A percentile compares a stretch with the other conserved stretches of the same genome.
Evolutionary conservation across 2,329 filamentous ascomycete species (phyloP).

Genomic region (Domatiomyces globalis): DNA sequence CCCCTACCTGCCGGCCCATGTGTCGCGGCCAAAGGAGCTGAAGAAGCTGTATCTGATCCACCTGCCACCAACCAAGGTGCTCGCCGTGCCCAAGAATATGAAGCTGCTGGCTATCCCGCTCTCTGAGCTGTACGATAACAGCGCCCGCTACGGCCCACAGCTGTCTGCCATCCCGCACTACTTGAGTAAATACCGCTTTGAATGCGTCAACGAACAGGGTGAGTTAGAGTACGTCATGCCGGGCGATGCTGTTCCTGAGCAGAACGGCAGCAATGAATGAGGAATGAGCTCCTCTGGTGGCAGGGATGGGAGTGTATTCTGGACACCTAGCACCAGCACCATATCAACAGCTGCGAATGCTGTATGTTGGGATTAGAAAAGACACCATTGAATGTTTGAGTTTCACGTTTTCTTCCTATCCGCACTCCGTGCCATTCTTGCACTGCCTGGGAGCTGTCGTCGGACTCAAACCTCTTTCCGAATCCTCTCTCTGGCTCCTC

Average conservation of each 20-base stretch:
- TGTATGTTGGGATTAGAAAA: not conserved
- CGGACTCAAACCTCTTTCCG: not conserved
- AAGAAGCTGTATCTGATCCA: constrained; percentile 99
- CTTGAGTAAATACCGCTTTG: constrained; percentile 89
- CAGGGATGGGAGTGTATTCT: constrained; percentile 5
- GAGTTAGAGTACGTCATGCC: constrained; percentile 76
- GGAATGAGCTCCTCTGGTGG: not conserved
- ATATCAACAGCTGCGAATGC: not conserved
- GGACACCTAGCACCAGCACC: not conserved
- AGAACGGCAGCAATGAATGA: not conserved
- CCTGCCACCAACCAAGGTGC: constrained; percentile 78
- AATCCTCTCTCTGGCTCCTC: not conserved
- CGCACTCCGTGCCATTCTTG: not conserved
- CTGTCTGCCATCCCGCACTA: constrained; percentile 92
- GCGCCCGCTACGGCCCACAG: constrained; percentile 83
- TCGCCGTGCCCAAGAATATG: constrained; percentile 99
- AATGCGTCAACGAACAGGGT: constrained; percentile 88
- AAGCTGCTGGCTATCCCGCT: constrained; percentile 92
- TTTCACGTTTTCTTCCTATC: not conserved
- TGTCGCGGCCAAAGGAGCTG: constrained; percentile 93
- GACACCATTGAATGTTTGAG: not conserved
- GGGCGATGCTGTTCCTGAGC: constrained; percentile 29
- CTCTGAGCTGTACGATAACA: constrained; percentile 98
- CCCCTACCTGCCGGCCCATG: constrained; percentile 89
- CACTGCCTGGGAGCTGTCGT: not conserved